Evolutionary conservation across 23 red algal genomes (phyloP), one percentile per base, ranked within the genome.

Genomic region (Gracilaria gracilis): DNA sequence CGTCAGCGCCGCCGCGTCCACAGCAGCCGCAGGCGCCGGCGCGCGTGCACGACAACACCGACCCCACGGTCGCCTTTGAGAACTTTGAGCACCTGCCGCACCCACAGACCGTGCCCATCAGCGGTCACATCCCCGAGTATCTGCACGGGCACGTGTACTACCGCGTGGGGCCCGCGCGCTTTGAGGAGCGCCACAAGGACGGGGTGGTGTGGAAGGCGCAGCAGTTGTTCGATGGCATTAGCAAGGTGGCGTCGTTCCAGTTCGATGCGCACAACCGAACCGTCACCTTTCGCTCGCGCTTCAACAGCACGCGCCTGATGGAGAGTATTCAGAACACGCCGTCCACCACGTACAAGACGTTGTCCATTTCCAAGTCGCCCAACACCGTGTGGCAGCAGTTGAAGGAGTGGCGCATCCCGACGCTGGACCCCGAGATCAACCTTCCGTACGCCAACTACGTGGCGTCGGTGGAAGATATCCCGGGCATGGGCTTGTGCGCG

Each of bases 161-260:
- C 47, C 80, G 82, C 15, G 38, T 71, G 24, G 90, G 90, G 29
- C 90, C 82, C 20, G 90, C 79, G 36, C 66, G 79, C 49, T 86
- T 85, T 31, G 69, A 67, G 34, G 51, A 82, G 65, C 34, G 59
- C 17, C 82, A 79, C 80, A 38, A 29, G 0, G 80, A 84, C 47
- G 67, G 42, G 69, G 19, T 47, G 4, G 36, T 50, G 48, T 76
- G 46, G 55, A 34, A 51, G 31, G 61, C 80, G 24, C 29, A 31
- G 27, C 90, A 93, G 48, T 58, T 77, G 71, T 93, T 93, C 38
- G 90, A 93, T 38, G 82, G 80, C 53, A 61, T 67, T 13, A 47
- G 55, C 46, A 38, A 85, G 27, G 38, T 93, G 5, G 48, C 79
- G 23, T 57, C 80, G 0, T 93, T 93, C 36, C 24, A 44, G 0